A percentile compares a stretch with the other conserved stretches of the same genome.
phyloP scores from a whole-genome alignment of 352 stramenopile species.

The Vaucheria bursata region DNA sequence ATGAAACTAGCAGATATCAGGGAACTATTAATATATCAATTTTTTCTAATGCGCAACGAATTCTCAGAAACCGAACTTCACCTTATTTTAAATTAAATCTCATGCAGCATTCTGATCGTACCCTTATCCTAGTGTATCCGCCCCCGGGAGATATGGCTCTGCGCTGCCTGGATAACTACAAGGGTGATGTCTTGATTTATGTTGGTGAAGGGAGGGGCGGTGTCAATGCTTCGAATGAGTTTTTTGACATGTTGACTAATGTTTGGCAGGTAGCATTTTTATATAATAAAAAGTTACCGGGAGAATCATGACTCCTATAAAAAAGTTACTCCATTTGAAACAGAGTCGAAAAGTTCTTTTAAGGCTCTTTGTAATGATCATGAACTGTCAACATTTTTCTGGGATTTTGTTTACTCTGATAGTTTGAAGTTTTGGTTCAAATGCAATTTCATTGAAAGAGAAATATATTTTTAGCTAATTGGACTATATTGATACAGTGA shows the following conservation, averaged over 20 bases:
- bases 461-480: no score
- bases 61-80: no score
- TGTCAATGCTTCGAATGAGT: conserved; percentile 25
- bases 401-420: no score
- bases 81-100: not conserved
- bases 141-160: conserved; percentile 32
- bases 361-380: no score
- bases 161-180: conserved; percentile 21
- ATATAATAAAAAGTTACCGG: no score
- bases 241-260: conserved; percentile 27
- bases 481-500: no score
- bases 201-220: conserved; percentile 36
- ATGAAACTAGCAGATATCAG: not conserved
- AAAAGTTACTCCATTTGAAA: no score
- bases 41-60: not conserved
- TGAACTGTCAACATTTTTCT: no score
- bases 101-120: not conserved
- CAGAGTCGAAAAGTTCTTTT: no score
- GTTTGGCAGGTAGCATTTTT: conserved; percentile 27
- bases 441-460: no score
- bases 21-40: not conserved
- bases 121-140: conserved; percentile 33
- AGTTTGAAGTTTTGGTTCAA: no score
- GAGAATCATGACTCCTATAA: no score
- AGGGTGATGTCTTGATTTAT: conserved; percentile 27